phyloP scores from a whole-genome alignment of 2,329 filamentous ascomycete genomes.

The Ophiostoma sp. region DNA sequence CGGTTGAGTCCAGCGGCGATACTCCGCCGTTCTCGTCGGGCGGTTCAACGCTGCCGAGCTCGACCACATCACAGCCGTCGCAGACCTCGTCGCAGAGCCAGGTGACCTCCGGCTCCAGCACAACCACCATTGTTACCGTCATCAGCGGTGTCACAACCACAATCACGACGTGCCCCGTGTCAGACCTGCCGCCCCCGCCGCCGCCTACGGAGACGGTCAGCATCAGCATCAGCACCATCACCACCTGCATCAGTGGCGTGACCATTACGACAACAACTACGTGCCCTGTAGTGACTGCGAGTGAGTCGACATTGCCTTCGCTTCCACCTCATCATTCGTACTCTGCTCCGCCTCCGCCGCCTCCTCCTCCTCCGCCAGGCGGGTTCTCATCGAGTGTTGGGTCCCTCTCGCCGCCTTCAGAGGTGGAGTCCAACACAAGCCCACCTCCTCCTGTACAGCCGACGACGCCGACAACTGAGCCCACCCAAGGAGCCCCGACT shows the following conservation, averaged over 20 bases:
- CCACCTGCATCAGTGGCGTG: neutral
- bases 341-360: neutral
- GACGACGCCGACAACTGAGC: neutral
- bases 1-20: neutral
- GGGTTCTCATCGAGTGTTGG: neutral
- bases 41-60: neutral
- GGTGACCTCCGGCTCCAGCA: neutral
- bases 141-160: neutral
- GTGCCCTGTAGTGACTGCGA: neutral
- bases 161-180: neutral
- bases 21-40: neutral
- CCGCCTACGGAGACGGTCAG: neutral
- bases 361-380: neutral
- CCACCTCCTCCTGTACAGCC: neutral
- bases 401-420: neutral
- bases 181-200: neutral
- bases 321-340: neutral
- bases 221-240: neutral
- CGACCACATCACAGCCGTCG: neutral
- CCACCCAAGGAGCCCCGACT: neutral
- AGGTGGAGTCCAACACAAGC: neutral
- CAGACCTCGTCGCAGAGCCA: neutral
- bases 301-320: neutral
- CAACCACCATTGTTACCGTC: neutral
- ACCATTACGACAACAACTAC: neutral